Evolutionary conservation across 371 early-diverging fungal genomes (phyloP).

Genomic region (Mortierella sp.): DNA sequence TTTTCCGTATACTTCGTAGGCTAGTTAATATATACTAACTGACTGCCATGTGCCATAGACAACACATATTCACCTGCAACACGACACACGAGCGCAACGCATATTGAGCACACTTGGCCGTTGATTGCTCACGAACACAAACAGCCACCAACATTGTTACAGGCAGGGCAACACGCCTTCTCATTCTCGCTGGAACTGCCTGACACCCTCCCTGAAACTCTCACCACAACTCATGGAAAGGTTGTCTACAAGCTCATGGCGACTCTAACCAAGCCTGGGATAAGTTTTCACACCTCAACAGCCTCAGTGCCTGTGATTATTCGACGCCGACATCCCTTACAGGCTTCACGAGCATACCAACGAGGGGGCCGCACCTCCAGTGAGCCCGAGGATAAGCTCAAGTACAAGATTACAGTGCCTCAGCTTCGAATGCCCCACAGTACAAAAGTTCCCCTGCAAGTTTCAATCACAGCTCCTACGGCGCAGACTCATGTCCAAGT

Average conservation of each 20-base stretch:
- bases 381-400: slow-evolving; percentile 36
- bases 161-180: slow-evolving; percentile 60
- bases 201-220: slow-evolving; percentile 54
- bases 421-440: slow-evolving; percentile 45
- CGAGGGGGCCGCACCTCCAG: slow-evolving; percentile 33
- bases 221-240: slow-evolving; percentile 56
- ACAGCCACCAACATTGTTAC: slow-evolving; percentile 40
- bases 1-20: not conserved
- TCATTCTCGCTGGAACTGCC: slow-evolving; percentile 61
- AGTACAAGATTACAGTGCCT: slow-evolving; percentile 46
- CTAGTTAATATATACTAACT: not conserved
- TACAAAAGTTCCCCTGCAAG: slow-evolving; percentile 49
- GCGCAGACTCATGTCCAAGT: slow-evolving; percentile 28
- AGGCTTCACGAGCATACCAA: slow-evolving; percentile 33
- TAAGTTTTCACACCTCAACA: slow-evolving; percentile 39
- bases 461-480: slow-evolving; percentile 37
- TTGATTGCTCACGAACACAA: slow-evolving; percentile 53
- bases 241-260: slow-evolving; percentile 56
- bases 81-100: slow-evolving; percentile 41
- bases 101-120: slow-evolving; percentile 52
- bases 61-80: slow-evolving; percentile 50
- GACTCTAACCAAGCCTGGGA: slow-evolving; percentile 46
- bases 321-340: slow-evolving; percentile 33
- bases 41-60: slow-evolving; percentile 15
- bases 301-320: slow-evolving; percentile 43